A percentile compares a stretch with the other conserved stretches of the same genome.
Conservation (phyloP, 2,329 filamentous ascomycete genomes). For the Lecanicillium sp. region DNA sequence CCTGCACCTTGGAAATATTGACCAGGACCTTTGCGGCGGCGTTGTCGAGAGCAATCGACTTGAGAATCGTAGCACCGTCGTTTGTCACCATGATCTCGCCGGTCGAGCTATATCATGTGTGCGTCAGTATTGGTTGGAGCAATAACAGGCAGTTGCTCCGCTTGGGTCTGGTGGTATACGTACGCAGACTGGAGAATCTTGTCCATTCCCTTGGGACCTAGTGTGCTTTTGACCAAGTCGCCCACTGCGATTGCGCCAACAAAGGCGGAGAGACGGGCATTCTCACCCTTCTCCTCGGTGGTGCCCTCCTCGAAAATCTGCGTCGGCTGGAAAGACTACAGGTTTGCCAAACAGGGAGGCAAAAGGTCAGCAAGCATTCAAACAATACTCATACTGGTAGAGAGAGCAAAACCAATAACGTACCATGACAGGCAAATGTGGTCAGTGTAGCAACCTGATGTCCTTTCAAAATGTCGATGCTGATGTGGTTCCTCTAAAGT, state of each 20-base stretch:
- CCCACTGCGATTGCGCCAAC: slow-evolving; percentile 97
- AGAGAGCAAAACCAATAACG: slow-evolving; percentile 4
- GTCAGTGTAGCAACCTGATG: slow-evolving; percentile 14
- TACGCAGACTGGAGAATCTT: slow-evolving; percentile 95
- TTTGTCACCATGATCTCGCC: slow-evolving; percentile 98
- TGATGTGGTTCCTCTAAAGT: slow-evolving; percentile 10
- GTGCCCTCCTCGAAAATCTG: slow-evolving; percentile 98
- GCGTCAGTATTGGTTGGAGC: slow-evolving; percentile 14
- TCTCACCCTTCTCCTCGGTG: slow-evolving; percentile 96
- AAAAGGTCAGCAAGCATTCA: slow-evolving; percentile 3
- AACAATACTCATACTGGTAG: no score
- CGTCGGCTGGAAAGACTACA: slow-evolving; percentile 68
- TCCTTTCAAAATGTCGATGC: no score
- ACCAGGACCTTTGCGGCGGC: slow-evolving; percentile 96
- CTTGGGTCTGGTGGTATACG: slow-evolving; percentile 24
- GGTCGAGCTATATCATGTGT: slow-evolving; percentile 66
- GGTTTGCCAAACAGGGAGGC: slow-evolving; percentile 15
- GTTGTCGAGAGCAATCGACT: slow-evolving; percentile 97
- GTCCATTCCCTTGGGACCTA: slow-evolving; percentile 98
- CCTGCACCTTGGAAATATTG: slow-evolving; percentile 98
- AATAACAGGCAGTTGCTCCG: slow-evolving; percentile 9
- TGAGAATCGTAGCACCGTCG: slow-evolving; percentile 95
- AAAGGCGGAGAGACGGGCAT: slow-evolving; percentile 96
- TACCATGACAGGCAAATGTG: slow-evolving; percentile 17
- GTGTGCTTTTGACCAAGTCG: slow-evolving; percentile 92